These are phyloP conservation scores for Kondoa malvinella DNA, from an alignment of 768 basidiomycete genomes.

Conservation along the genomic window DNA sequence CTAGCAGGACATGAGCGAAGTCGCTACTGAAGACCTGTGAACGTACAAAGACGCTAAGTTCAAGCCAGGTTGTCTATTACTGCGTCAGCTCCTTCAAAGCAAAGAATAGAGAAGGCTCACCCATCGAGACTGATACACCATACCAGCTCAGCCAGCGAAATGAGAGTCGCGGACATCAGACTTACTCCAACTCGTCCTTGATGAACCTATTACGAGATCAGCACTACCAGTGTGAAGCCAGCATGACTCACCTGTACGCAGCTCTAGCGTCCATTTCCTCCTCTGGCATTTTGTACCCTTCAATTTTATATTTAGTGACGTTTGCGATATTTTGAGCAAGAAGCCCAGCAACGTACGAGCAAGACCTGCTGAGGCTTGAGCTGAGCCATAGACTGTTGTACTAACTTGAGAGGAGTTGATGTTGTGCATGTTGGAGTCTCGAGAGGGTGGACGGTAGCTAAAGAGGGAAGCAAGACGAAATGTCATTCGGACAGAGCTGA, in stretches of 20 bases:
- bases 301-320: background rate
- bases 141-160: too few species aligned
- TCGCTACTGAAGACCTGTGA: background rate
- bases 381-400: slow-evolving; percentile 2
- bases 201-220: background rate
- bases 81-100: too few species aligned
- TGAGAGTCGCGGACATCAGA: background rate
- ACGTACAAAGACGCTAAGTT: slow-evolving; percentile 1
- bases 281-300: background rate
- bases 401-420: background rate
- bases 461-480: too few species aligned
- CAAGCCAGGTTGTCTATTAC: too few species aligned
- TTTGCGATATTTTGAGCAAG: too few species aligned
- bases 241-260: background rate
- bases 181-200: slow-evolving; percentile 1
- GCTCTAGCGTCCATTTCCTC: background rate
- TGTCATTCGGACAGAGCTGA: too few species aligned
- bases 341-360: background rate
- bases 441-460: too few species aligned
- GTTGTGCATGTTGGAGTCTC: background rate
- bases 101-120: too few species aligned
- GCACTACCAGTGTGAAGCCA: background rate
- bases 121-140: too few species aligned
- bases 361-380: background rate
- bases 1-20: background rate